Evolutionary conservation across 2,329 filamentous ascomycete species (phyloP).

Genomic region (Aspergillus neotritici): DNA sequence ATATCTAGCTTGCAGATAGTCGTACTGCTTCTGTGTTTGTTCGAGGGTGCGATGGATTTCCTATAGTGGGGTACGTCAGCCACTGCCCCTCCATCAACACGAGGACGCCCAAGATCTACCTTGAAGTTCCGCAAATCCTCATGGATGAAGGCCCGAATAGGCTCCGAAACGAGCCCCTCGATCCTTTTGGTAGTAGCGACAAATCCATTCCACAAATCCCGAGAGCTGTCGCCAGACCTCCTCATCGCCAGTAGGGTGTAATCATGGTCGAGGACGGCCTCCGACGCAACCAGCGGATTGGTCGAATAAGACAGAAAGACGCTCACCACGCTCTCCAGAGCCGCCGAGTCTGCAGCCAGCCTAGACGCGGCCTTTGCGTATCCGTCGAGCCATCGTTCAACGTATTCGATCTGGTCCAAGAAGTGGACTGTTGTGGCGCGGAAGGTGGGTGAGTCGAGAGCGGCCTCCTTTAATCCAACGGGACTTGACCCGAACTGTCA

Average conservation of each 20-base stretch:
- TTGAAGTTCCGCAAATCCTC: conserved; percentile 81
- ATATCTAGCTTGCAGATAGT: conserved; percentile 74
- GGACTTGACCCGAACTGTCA: conserved; percentile 47
- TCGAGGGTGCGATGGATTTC: conserved; percentile 74
- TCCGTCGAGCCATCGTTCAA: conserved; percentile 86
- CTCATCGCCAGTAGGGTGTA: conserved; percentile 85
- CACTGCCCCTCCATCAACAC: conserved; percentile 5
- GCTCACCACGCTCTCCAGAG: conserved; percentile 74
- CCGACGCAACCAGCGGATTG: conserved; percentile 68
- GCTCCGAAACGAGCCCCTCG: conserved; percentile 71
- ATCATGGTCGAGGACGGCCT: conserved; percentile 87
- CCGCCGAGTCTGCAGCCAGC: conserved; percentile 60
- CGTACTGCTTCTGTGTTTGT: conserved; percentile 74
- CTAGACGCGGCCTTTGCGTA: conserved; percentile 60
- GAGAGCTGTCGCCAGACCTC: conserved; percentile 75
- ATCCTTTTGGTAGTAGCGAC: conserved; percentile 69
- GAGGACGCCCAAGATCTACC: conserved; percentile 22
- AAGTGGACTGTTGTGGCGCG: conserved; percentile 82
- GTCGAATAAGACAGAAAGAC: conserved; percentile 68
- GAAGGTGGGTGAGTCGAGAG: conserved; percentile 93
- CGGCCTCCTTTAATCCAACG: conserved; percentile 86
- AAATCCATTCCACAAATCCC: conserved; percentile 79
- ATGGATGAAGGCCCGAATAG: conserved; percentile 69
- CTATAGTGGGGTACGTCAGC: conserved; percentile 21
- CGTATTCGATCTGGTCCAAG: conserved; percentile 79